Base-by-base conservation (phyloP, 768 basidiomycete species). In the Tephrocybe sp. region DNA sequence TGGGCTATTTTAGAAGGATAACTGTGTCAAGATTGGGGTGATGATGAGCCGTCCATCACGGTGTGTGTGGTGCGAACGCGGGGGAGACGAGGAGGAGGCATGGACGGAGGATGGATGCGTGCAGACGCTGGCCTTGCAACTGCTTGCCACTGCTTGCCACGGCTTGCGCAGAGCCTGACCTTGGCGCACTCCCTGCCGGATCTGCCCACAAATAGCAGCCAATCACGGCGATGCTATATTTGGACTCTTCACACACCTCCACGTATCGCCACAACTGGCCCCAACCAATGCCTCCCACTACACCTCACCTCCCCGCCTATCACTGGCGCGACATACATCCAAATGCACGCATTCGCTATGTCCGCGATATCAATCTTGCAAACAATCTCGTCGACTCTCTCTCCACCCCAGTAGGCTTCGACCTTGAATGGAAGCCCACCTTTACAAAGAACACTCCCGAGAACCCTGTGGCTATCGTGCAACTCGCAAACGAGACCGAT, bases 391-490 rank as follows among this genome's bases (percentile, higher is more conserved):
- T 77, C 10, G 53, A 55, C 21, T 37, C 52, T 27, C 69, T 73
- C 49, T 37, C 56, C 23, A 69, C 68, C 15, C 58, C 71, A 21
- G 68, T 79, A 42, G 90, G 90, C 22, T 82, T 91, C 54, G 90
- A 92, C 60, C 70, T 88, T 30, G 90, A 92, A 65, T 91, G 90
- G 88, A 80, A 76, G 52, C 90, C 90, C 0, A 79, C 59, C 16
- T 82, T 67, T 57, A 53, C 56, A 39, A 82, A 79, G 59, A 80
- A 83, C 16, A 60, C 65, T 21, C 58, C 66, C 22, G 77, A 83
- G 63, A 86, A 91, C 59, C 84, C 75, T 19, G 83, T 88, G 16
- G 82, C 90, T 2, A 73, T 91, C 19, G 73, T 91, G 3, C 89
- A 92, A 61, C 75, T 91, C 15, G 84, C 87, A 2, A 80, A 72